Conservation (phyloP, 129 eudicot species). For the Flaveria ramosissima region DNA sequence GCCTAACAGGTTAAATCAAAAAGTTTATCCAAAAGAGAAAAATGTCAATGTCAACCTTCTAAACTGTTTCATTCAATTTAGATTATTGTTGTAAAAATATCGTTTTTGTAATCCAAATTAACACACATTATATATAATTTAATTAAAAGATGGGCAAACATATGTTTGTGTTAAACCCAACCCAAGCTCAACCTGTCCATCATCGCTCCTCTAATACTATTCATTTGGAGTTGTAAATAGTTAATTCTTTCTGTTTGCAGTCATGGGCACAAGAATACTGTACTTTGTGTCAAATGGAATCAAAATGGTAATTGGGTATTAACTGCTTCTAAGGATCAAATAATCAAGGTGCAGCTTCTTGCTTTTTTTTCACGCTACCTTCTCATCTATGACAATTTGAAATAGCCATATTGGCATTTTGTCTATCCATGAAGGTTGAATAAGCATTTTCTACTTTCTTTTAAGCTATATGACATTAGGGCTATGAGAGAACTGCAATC, state of each 20-base stretch:
- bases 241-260: conserved; percentile 44
- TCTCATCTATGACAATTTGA: background rate
- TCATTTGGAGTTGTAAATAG: conserved; percentile 16
- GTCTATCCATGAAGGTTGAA: conserved; percentile 11
- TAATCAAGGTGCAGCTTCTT: conserved; percentile 69
- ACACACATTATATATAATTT: background rate
- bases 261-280: conserved; percentile 98
- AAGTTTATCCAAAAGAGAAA: background rate
- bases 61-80: background rate
- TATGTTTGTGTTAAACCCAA: background rate
- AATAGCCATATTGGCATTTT: background rate
- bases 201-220: background rate
- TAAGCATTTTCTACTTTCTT: conserved; percentile 21
- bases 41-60: background rate
- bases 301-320: conserved; percentile 99
- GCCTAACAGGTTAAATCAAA: background rate
- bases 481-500: conserved; percentile 98
- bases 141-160: background rate
- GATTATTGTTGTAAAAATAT: background rate
- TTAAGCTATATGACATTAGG: conserved; percentile 95
- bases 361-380: background rate
- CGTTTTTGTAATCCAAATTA: background rate
- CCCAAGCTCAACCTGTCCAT: background rate
- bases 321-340: conserved; percentile 98
- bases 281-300: conserved; percentile 92